These are phyloP conservation scores for Phellopilus nigrolimitatus DNA, from an alignment of 1,284 basidiomycete species.

Conservation along the genomic window DNA sequence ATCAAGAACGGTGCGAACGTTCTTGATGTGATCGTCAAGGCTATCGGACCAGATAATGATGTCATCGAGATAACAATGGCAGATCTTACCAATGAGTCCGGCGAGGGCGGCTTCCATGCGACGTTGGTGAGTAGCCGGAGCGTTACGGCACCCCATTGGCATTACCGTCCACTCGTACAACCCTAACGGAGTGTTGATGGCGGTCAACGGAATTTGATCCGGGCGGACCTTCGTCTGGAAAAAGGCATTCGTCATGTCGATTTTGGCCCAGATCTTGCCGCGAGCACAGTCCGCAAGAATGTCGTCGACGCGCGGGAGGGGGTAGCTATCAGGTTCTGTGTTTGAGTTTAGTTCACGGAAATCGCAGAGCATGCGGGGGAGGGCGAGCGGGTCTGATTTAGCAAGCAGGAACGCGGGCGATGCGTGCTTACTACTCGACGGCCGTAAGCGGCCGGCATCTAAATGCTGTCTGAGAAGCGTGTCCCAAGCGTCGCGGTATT, in stretches of 20 bases:
- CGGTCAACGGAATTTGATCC: conserved; percentile 35
- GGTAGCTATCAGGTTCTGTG: conserved; percentile 32
- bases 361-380: conserved; percentile 39
- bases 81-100: conserved; percentile 32
- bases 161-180: conserved; percentile 39
- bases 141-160: conserved; percentile 36
- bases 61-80: conserved; percentile 40
- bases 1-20: conserved; percentile 29
- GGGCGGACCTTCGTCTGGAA: conserved; percentile 32
- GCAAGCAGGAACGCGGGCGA: conserved; percentile 37
- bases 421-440: conserved; percentile 26
- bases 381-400: conserved; percentile 31
- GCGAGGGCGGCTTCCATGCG: conserved; percentile 30
- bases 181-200: conserved; percentile 35
- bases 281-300: too few species aligned
- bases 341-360: conserved; percentile 34
- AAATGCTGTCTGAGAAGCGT: conserved; percentile 27
- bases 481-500: conserved; percentile 28
- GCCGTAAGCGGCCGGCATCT: conserved; percentile 29
- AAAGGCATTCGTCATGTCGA: too few species aligned
- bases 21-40: conserved; percentile 32
- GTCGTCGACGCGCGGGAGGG: too few species aligned
- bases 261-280: too few species aligned
- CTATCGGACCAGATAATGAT: conserved; percentile 39
- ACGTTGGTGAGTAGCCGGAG: conserved; percentile 35